Base-by-base conservation (phyloP, 441 rosid species). In the Jatropha multifida region DNA sequence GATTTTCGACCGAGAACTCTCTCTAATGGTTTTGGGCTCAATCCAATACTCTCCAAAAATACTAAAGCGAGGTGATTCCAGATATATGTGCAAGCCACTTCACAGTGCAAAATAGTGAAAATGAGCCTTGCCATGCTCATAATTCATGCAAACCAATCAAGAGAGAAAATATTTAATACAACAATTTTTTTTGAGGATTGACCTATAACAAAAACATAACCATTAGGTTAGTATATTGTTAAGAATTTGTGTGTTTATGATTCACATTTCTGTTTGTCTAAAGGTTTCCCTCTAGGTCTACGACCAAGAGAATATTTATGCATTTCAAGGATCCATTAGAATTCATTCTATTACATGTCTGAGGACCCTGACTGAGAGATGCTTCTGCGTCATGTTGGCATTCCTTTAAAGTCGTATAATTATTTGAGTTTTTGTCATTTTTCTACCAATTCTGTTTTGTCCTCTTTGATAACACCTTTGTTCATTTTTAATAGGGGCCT, bases 401-500 rank as follows among this genome's bases (percentile, higher is more conserved):
- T 40, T 64, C 49, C 54, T 49, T 51, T 62, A 52, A 40, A 20
- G 40, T 20, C 9, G 12, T 1, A 23, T 32, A 42, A 20, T 5
- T 15, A 7, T 37, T 37, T 20, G 38, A 7, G 12, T 54, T 76
- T 63, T 38, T 51, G 14, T 62, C 63, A 67, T 46, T 42, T 17
- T 60, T 32, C 58, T 37, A 54, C 59, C 41, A 54, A 38, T 52
- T 54, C 32, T 78, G 55, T 23, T 20, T 63, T 61, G 66, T 44
- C 10, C 40, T 69, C 65, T 66, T 78, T 68, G 8, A 44, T 38
- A 15, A 61, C 51, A 73, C 63, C 41, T 12, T 18, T 26, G 62
- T 67, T 74, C 26, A 65, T 23, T 55, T 41, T 32, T 20, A 44
- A 76, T 71, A 92, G 96, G 94, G 88, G 74, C 85, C 89, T 64